Base-by-base conservation (phyloP, 2,329 filamentous ascomycete genomes). In the Metarhizium robertsii region DNA sequence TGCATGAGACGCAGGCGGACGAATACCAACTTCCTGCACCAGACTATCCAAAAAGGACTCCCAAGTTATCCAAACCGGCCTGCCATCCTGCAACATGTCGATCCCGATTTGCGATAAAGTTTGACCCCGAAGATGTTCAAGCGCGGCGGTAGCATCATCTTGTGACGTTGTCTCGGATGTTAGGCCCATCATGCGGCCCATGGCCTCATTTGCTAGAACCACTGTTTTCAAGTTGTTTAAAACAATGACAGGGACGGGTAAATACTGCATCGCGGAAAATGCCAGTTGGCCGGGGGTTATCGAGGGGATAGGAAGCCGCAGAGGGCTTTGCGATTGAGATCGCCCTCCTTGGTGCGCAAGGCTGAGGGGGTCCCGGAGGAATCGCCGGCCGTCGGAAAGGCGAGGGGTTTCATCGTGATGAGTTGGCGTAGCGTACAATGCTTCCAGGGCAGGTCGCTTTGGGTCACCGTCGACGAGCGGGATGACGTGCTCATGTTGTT, bases 181-280 rank as follows among this genome's bases (percentile, higher is more conserved):
- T 51, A 88, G 36, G 86, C 87, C 45, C 46, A 57, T 54, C 62
- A 92, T 71, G 54, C 82, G 78, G 1, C 83, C 86, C 80, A 90
- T 86, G 20, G 88, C 84, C 61, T 90, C 85, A 62, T 92, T 92
- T 29, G 87, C 87, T 38, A 91, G 69, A 1, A 88, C 77, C 3
- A 91, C 79, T 0, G 84, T 87, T 69, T 90, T 91, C 34, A 80
- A 64, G 40, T 77, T 81, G 52, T 85, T 85, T 40, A 92, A 71
- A 1, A 92, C 82, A 40, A 91, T 67, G 4, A 89, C 67, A 0
- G 88, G 88, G 50, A 89, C 81, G 0, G 88, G 88, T 5, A 92
- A 74, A 64, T 88, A 90, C 64, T 88, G 86, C 69, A 92, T 73
- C 5, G 86, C 83, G 1, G 84, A 80, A 57, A 88, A 83, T 25